Evolutionary conservation across 768 basidiomycete species (phyloP).

Genomic region (Rhodotorula graminis): DNA sequence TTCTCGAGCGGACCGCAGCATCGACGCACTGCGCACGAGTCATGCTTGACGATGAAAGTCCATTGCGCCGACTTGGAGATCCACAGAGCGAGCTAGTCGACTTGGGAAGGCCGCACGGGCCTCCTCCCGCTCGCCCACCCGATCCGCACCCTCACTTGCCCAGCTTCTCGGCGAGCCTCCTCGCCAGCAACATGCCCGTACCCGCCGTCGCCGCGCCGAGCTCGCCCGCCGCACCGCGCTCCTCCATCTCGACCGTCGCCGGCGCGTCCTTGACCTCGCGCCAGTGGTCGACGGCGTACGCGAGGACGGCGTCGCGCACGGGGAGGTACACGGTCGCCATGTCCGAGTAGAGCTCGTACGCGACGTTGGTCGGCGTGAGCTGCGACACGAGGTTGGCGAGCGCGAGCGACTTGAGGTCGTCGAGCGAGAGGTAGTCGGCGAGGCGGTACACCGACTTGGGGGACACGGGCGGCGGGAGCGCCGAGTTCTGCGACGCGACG

Average conservation of each 20-base stretch:
- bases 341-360: conserved; percentile 4
- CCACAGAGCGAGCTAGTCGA: too few relatives aligned
- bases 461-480: conserved; percentile 5
- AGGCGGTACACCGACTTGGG: conserved; percentile 21
- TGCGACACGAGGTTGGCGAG: conserved; percentile 1
- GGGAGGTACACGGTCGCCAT: neutral
- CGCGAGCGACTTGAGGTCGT: conserved; percentile 7
- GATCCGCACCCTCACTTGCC: neutral
- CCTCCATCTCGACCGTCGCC: conserved; percentile 2
- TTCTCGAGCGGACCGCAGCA: too few relatives aligned
- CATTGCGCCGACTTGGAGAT: too few relatives aligned
- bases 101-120: too few relatives aligned
- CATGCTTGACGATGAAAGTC: too few relatives aligned
- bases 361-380: neutral
- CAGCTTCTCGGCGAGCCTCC: neutral
- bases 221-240: neutral
- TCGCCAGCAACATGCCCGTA: neutral
- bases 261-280: neutral
- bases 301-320: conserved; percentile 1
- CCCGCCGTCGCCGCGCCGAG: neutral
- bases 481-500: neutral
- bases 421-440: conserved; percentile 13
- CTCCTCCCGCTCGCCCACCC: too few relatives aligned
- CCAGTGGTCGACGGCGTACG: conserved; percentile 10
- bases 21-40: too few relatives aligned